Evolutionary conservation across 2,329 filamentous ascomycete genomes (phyloP).

Genomic region (Lizonia empirigonia): DNA sequence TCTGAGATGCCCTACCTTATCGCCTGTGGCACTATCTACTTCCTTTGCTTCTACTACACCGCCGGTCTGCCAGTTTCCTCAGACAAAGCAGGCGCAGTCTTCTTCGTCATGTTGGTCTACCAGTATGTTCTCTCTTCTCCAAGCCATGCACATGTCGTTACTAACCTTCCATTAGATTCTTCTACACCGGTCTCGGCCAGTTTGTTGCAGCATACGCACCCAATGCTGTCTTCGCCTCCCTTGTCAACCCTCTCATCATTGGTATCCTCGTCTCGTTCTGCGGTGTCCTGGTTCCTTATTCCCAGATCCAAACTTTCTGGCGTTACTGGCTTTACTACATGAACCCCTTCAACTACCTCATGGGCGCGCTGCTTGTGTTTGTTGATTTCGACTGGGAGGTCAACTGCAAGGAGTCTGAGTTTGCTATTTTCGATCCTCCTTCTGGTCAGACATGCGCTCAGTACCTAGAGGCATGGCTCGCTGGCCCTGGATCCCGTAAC

Average conservation of each 20-base stretch:
- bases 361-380: conserved; percentile 49
- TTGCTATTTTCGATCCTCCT: conserved; percentile 56
- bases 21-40: conserved; percentile 66
- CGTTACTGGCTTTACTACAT: conserved; percentile 51
- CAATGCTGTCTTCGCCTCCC: conserved; percentile 59
- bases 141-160: background rate
- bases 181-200: conserved; percentile 59
- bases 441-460: conserved; percentile 60
- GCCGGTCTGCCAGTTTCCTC: conserved; percentile 38
- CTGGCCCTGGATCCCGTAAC: conserved; percentile 50
- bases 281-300: conserved; percentile 67
- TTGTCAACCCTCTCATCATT: conserved; percentile 48
- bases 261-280: conserved; percentile 34
- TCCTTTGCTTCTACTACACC: conserved; percentile 68
- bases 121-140: conserved; percentile 62
- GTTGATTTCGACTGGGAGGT: conserved; percentile 51
- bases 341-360: conserved; percentile 53
- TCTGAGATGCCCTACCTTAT: conserved; percentile 72
- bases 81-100: conserved; percentile 61
- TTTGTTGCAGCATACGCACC: conserved; percentile 57
- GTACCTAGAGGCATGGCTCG: conserved; percentile 62
- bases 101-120: conserved; percentile 61
- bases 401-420: conserved; percentile 43
- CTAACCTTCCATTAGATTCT: conserved; percentile 1
- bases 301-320: conserved; percentile 73